Base-by-base conservation (phyloP, 1,139 yeast species). In the Yamadazyma oceani region DNA sequence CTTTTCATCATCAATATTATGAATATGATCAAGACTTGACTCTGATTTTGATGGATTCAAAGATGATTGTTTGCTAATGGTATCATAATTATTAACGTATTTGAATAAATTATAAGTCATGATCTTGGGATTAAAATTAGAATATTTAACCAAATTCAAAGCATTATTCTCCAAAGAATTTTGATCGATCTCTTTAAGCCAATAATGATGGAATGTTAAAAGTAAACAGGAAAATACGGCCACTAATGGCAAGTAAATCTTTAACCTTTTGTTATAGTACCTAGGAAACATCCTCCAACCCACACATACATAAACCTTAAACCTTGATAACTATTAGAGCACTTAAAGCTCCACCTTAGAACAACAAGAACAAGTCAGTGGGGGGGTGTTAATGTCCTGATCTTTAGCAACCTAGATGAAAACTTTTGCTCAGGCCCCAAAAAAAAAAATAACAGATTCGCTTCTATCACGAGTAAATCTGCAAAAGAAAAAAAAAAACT, bases 121-220 rank as follows among this genome's bases (percentile, higher is more conserved):
- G 31, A 50, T 39, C 30, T 66, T 51, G 1, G 73, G 72, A 42
- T 62, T 57, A 45, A 64, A 66, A 2, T 27, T 21, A 3, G 60
- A 51, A 10, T 39, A 35, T 35, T 46, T 47, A 29, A 60, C 64
- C 25, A 52, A 50, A 12, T 46, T 47, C 11, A 63, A 42, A 8
- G 68, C 60, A 10, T 54, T 39, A 17, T 40, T 35, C 28, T 63
- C 66, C 13, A 64, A 44, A 21, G 37, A 35, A 14, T 32, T 35
- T 41, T 64, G 68, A 33, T 55, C 48, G 11, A 61, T 45, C 13
- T 55, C 49, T 3, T 45, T 45, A n/a, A 46, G 27, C 34, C 40
- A 37, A 12, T 43, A 21, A 15, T 34, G 37, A 14, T 48, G 44
- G 15, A 49, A 40, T 12, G 53, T 45, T 26, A 43, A 43, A 22